These are phyloP conservation scores for Phytophthora fragariaefolia DNA, from an alignment of 352 stramenopile genomes.

Conservation along the genomic window DNA sequence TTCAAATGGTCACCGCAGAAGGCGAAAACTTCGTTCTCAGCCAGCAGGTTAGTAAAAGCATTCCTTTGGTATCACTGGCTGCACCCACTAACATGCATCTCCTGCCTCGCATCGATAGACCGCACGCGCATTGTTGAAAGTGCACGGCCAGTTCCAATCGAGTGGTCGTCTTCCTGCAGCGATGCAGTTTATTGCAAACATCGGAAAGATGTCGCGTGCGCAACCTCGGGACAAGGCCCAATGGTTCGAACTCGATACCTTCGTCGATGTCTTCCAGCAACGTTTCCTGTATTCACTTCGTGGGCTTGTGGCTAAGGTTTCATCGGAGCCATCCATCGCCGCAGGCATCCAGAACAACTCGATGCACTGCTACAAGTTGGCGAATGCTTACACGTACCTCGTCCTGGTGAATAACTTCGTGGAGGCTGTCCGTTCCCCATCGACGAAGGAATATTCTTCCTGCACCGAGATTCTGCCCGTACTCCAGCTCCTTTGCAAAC, in stretches of 20 bases:
- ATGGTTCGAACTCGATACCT: constrained; percentile 49
- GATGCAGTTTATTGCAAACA: constrained; percentile 55
- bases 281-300: constrained; percentile 60
- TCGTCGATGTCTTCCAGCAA: constrained; percentile 58
- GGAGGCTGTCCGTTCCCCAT: constrained; percentile 33
- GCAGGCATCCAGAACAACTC: constrained; percentile 67
- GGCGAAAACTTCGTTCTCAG: constrained; percentile 97
- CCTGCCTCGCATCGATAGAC: constrained; percentile 28
- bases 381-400: constrained; percentile 64
- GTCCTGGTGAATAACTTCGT: constrained; percentile 61
- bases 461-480: constrained; percentile 37
- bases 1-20: constrained; percentile 97
- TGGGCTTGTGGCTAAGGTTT: constrained; percentile 46
- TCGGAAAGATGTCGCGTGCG: constrained; percentile 43
- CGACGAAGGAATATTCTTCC: constrained; percentile 25
- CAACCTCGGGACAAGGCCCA: constrained; percentile 31
- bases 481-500: constrained; percentile 60
- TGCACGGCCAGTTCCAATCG: constrained; percentile 46
- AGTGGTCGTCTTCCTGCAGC: constrained; percentile 34
- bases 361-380: constrained; percentile 64
- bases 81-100: constrained; percentile 1
- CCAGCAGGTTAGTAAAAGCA: constrained; percentile 74
- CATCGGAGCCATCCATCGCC: constrained; percentile 31
- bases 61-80: background rate
- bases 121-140: constrained; percentile 54